Conservation (phyloP, 2,329 filamentous ascomycete genomes). For the Tolypocladium ovalisporum region DNA sequence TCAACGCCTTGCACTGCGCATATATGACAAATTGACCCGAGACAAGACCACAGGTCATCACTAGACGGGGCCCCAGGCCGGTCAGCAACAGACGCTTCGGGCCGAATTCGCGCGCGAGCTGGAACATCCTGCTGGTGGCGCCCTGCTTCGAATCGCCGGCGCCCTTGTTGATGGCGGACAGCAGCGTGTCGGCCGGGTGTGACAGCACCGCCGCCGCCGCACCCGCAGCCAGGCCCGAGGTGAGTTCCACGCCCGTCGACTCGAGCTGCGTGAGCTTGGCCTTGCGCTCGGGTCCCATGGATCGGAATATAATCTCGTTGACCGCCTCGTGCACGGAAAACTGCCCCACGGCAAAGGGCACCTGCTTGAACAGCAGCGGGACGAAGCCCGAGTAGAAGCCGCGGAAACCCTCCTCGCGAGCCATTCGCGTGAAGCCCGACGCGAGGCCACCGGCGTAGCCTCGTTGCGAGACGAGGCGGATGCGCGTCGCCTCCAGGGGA, state of each 20-base stretch:
- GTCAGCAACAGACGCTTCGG: slow-evolving; percentile 34
- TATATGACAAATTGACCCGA: slow-evolving; percentile 45
- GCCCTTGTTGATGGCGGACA: slow-evolving; percentile 46
- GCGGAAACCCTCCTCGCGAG: slow-evolving; percentile 62
- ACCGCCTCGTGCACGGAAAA: slow-evolving; percentile 91
- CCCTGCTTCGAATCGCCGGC: slow-evolving; percentile 36
- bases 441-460: slow-evolving; percentile 64
- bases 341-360: slow-evolving; percentile 89
- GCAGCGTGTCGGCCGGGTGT: slow-evolving; percentile 66
- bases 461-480: slow-evolving; percentile 71
- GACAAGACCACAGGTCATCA: slow-evolving; percentile 44
- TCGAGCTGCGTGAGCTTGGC: slow-evolving; percentile 55
- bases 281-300: slow-evolving; percentile 57
- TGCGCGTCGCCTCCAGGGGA: slow-evolving; percentile 75
- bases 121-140: slow-evolving; percentile 38
- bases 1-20: slow-evolving; percentile 41
- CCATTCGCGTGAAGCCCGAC: slow-evolving; percentile 63
- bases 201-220: slow-evolving; percentile 82
- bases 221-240: slow-evolving; percentile 77
- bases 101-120: slow-evolving; percentile 39
- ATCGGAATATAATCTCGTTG: slow-evolving; percentile 62
- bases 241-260: slow-evolving; percentile 75
- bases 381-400: slow-evolving; percentile 91
- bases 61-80: slow-evolving; percentile 37
- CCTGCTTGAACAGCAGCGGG: slow-evolving; percentile 77